A percentile compares a stretch with the other conserved stretches of the same genome.
phyloP scores from a whole-genome alignment of 345 rosid species.

The Syzygium aromaticum region DNA sequence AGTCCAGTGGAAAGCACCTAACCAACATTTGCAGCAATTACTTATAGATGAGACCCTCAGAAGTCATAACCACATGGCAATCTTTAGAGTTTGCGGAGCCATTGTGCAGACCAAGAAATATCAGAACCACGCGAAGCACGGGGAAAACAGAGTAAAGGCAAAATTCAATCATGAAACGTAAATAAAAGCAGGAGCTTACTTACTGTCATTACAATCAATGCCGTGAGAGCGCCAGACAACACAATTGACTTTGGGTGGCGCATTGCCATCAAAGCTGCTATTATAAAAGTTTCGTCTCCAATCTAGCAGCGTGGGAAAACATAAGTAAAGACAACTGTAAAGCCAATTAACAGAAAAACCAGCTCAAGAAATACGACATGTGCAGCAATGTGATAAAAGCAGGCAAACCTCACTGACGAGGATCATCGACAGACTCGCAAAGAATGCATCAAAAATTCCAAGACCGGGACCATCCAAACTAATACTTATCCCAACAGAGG shows the following conservation, averaged over 20 bases:
- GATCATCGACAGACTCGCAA: conserved; percentile 92
- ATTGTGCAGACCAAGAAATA: neutral
- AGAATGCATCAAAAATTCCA: conserved; percentile 84
- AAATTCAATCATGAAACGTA: neutral
- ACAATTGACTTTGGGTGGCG: conserved; percentile 96
- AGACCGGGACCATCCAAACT: conserved; percentile 58
- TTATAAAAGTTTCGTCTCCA: conserved; percentile 98
- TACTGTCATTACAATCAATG: conserved; percentile 96
- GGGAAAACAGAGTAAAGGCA: neutral
- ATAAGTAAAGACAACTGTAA: neutral
- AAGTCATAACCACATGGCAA: neutral
- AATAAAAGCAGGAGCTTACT: conserved; percentile 13
- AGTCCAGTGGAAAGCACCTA: conserved; percentile 99
- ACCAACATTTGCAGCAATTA: conserved; percentile 3
- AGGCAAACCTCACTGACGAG: conserved; percentile 78
- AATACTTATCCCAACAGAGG: conserved; percentile 26
- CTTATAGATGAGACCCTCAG: neutral
- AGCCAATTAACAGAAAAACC: neutral
- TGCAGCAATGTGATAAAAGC: neutral
- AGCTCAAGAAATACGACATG: neutral
- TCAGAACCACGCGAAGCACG: neutral
- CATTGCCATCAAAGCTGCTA: conserved; percentile 99
- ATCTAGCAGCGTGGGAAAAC: conserved; percentile 33
- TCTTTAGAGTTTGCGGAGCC: neutral
- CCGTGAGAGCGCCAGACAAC: conserved; percentile 85